A percentile compares a stretch with the other conserved stretches of the same genome.
phyloP scores from a whole-genome alignment of 179 eudicot genomes.

The Dionaea muscipula region DNA sequence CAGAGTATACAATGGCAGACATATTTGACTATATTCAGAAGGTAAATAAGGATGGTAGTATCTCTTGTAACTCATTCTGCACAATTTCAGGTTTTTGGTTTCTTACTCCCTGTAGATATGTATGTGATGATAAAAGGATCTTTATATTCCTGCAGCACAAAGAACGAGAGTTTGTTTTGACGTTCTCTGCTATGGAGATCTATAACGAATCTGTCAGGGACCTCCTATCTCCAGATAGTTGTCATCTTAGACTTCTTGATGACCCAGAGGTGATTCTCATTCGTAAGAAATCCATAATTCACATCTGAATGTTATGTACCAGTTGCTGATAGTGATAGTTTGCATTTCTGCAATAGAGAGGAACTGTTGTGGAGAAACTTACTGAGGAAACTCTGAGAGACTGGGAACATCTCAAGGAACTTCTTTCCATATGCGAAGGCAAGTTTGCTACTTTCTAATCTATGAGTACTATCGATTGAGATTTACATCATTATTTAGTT shows the following conservation, averaged over 20 bases:
- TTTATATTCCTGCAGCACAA: constrained; percentile 44
- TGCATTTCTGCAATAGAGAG: constrained; percentile 46
- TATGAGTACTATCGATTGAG: neutral
- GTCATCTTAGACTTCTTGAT: constrained; percentile 76
- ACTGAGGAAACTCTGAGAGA: constrained; percentile 73
- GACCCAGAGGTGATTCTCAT: constrained; percentile 75
- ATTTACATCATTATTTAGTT: constrained; percentile 2
- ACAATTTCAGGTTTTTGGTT: constrained; percentile 1
- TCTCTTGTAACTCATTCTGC: neutral
- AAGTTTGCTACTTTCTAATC: constrained; percentile 5
- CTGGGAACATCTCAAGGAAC: constrained; percentile 71
- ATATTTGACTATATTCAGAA: constrained; percentile 43
- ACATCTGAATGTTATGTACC: neutral
- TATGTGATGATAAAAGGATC: constrained; percentile 7
- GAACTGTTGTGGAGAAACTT: constrained; percentile 88
- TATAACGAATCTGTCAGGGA: constrained; percentile 93
- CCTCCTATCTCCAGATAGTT: constrained; percentile 57
- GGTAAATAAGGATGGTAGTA: constrained; percentile 19
- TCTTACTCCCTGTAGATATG: neutral
- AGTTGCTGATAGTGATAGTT: neutral
- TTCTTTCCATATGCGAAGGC: constrained; percentile 86
- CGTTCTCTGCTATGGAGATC: constrained; percentile 93
- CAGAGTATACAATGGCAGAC: constrained; percentile 63
- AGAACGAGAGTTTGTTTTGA: constrained; percentile 64
- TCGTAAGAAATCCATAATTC: neutral